Evolutionary conservation across 2,329 filamentous ascomycete species (phyloP), one percentile per base, ranked within the genome.

Genomic region (Ilyonectria robusta): DNA sequence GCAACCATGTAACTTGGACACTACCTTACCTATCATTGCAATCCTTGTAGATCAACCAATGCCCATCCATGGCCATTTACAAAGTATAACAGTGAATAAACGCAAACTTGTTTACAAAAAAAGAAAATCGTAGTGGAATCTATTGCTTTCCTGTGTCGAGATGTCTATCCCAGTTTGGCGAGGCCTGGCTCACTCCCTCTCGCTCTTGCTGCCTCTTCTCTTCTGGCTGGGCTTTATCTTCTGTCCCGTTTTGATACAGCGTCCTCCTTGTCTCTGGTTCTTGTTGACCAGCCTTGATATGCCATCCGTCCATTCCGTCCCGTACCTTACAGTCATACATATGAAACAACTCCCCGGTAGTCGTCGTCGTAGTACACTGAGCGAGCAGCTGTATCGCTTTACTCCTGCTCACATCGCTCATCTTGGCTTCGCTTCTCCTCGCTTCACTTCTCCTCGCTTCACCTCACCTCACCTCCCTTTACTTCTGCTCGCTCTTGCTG

Each of bases 401-500:
- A 70, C 57, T 73, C 72, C 63, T 72, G 73, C 40, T 66, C 53
- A 33, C 54, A 81, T 80, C 67, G 81, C 76, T 57, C 79, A 76
- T 54, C 79, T 71, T 70, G 69, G 62, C 69, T 75, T 68, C 46
- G 26, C 6, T 81, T 80, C 67, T 81, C 76, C 59, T 79, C 76
- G 55, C 79, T 71, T 70, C 69, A 59, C 68, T 74, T 68, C 48
- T 71, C 69, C 47, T 78, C 62, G 21, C 21, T 21, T 21, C 21
- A 21, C 79, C 70, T 70, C 69, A 69, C 57, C 72, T 73, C 63
- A 70, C 72, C 15, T 65, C 53, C 23, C 50, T 62, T 66, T 57
- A 70, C 57, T 81, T 80, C 67, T 81, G 77, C 59, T 79, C 76
- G 56, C 79, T 71, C 70, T 80, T 72, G 35, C 70, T 62, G 69